Conservation (phyloP, 2,329 filamentous ascomycete genomes). For the Penicillium crustosum region DNA sequence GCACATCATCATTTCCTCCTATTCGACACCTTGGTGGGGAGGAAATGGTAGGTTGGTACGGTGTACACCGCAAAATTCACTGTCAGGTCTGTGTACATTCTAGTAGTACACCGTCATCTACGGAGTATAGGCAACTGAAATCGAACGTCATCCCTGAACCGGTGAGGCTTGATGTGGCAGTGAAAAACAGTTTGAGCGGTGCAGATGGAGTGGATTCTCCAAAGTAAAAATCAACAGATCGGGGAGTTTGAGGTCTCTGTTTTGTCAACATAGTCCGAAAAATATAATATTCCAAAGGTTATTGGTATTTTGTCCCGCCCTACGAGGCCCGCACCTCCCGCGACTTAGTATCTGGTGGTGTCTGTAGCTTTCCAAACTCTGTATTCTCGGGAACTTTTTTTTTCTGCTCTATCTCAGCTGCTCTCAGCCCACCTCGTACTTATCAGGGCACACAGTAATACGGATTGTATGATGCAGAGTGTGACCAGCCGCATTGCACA, state of each 20-base stretch:
- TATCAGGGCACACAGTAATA: background rate
- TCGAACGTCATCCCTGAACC: slow-evolving; percentile 8
- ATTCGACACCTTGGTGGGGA: slow-evolving; percentile 12
- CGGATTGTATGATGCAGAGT: background rate
- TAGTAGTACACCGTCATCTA: slow-evolving; percentile 12
- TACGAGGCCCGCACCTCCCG: slow-evolving; percentile 1
- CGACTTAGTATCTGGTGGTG: background rate
- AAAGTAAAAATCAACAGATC: slow-evolving; percentile 19
- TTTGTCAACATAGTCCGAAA: slow-evolving; percentile 13
- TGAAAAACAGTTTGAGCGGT: slow-evolving; percentile 33
- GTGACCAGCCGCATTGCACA: slow-evolving; percentile 6
- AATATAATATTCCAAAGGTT: background rate
- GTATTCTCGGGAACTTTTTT: background rate
- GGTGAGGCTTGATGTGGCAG: slow-evolving; percentile 36
- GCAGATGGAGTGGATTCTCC: slow-evolving; percentile 23
- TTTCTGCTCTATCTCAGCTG: background rate
- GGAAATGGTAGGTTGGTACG: background rate
- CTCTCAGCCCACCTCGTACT: background rate
- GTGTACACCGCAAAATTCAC: slow-evolving; percentile 10
- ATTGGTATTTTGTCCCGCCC: background rate
- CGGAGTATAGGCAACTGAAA: background rate
- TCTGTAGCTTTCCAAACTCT: background rate
- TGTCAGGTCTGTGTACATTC: background rate
- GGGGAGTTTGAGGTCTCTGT: slow-evolving; percentile 21
- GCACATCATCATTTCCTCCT: slow-evolving; percentile 23